Base-by-base conservation (phyloP, 1,139 yeast genomes). In the Williopsis jadinii region DNA sequence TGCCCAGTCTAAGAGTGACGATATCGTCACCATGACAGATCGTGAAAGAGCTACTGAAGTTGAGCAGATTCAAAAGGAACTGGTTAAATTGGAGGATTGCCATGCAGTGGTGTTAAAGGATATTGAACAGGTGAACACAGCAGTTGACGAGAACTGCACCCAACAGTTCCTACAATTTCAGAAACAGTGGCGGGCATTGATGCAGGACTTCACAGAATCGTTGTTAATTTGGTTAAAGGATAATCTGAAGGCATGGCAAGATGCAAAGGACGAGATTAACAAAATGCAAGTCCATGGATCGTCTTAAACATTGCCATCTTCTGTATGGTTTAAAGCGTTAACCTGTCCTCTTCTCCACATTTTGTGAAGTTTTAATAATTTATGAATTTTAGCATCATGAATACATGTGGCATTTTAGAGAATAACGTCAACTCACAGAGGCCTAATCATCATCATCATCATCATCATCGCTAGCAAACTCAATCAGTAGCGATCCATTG, bases 401-500 rank as follows among this genome's bases (percentile, higher is more conserved):
- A 19, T 19, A 19, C 24, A 19, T 19, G 24, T 19, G 24, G 24
- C 24, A 19, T 19, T 19, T 19, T 19, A 19, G 6, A 19, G 24
- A 6, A 19, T 19, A 19, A 19, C 24, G 24, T 19, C 6, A 19
- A 19, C 24, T 19, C 24, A 19, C 6, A 19, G 24, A 19, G 24
- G 24, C 24, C 24, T 19, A 19, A 19, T 19, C 24, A 19, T 19
- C 24, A 4, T 19, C 6, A 19, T 30, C 35, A 13, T 41, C 12
- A 30, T 12, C 19, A 11, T 28, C 41, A 13, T 39, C 41, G 1
- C 56, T 62, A 0, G 61, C 63, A 14, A 55, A 59, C 50, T 79
- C 84, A 8, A 79, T 72, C 35, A 78, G 59, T 35, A 80, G 50
- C 48, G 72, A 77, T 2, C 86, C 87, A 48, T 70, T 77, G 11